phyloP scores from a whole-genome alignment of 1,139 yeast species.

The Eremothecium coryli region DNA sequence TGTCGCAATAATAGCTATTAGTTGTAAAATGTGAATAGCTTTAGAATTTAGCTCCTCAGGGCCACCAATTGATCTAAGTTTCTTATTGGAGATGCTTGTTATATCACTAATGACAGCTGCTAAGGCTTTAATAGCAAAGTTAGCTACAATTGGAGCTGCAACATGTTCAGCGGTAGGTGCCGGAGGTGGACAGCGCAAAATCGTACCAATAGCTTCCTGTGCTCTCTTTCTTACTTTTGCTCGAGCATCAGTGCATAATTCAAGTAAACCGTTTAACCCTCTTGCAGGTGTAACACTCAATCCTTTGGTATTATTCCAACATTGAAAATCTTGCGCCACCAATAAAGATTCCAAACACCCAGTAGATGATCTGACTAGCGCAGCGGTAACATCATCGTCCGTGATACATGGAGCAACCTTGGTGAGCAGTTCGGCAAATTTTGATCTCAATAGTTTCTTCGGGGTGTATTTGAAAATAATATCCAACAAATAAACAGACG shows the following conservation, averaged over 20 bases:
- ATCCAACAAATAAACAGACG: slow-evolving; percentile 77
- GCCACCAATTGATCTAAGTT: slow-evolving; percentile 32
- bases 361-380: slow-evolving; percentile 70
- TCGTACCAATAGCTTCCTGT: slow-evolving; percentile 63
- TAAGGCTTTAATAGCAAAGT: slow-evolving; percentile 44
- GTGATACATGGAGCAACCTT: slow-evolving; percentile 77
- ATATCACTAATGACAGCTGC: slow-evolving; percentile 40
- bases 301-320: slow-evolving; percentile 53
- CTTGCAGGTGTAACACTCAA: slow-evolving; percentile 65
- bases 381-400: slow-evolving; percentile 66
- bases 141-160: slow-evolving; percentile 62
- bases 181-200: slow-evolving; percentile 64
- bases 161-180: slow-evolving; percentile 76
- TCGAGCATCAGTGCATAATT: slow-evolving; percentile 74
- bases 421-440: slow-evolving; percentile 67
- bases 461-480: slow-evolving; percentile 71
- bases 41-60: slow-evolving; percentile 45
- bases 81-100: slow-evolving; percentile 31
- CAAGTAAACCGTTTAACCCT: slow-evolving; percentile 72
- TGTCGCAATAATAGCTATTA: slow-evolving; percentile 56
- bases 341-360: slow-evolving; percentile 78
- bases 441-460: slow-evolving; percentile 53
- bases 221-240: slow-evolving; percentile 97
- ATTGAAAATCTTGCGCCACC: slow-evolving; percentile 66
- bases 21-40: slow-evolving; percentile 68